Evolutionary conservation across 257 asterid genomes (phyloP), one percentile per base, ranked within the genome.

Genomic region (Fraxinus excelsior): DNA sequence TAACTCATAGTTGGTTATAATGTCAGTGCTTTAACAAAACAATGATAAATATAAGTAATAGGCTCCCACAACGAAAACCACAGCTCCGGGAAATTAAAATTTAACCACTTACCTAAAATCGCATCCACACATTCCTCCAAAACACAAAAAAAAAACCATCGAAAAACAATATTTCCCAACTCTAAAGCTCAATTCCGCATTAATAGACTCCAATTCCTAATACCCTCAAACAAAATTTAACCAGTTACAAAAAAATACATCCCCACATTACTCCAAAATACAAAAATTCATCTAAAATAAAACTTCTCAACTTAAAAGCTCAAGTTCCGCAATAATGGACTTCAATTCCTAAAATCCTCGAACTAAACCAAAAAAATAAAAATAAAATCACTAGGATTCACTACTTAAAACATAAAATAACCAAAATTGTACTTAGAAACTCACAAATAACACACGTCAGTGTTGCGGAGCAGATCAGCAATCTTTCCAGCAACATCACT

Each of bases 381-480:
- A 80, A 46, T 74, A n/a, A n/a, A n/a, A n/a, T 81, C 74, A n/a
- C 51, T 64, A 34, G 9, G 78, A 31, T 74, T 80, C 74, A n/a
- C 42, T 64, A 70, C 42, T 42, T 9, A 23, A 40, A 62, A 19
- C 70, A 62, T 12, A 62, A 46, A 46, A 5, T 71, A 64, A 68
- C 13, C 60, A 28, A 74, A 75, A 21, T 34, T 18, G 32, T 9
- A 62, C 53, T 25, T 75, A 76, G 73, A 82, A 31, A 86, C 99
- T 93, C 85, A 96, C 99, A 96, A 76, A 86, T 93, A 96, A 68
- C 97, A 90, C 42, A 88, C 96, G 75, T 96, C 97, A 13, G 97
- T 87, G 80, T 84, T 89, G 18, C 87, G 81, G 78, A 96, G 94
- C 80, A 96, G 92, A 79, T 90, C 96, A 77, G 97, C 94, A 80